Conservation (phyloP, 805 yeast genomes). For the Starmerella vaccinii region DNA sequence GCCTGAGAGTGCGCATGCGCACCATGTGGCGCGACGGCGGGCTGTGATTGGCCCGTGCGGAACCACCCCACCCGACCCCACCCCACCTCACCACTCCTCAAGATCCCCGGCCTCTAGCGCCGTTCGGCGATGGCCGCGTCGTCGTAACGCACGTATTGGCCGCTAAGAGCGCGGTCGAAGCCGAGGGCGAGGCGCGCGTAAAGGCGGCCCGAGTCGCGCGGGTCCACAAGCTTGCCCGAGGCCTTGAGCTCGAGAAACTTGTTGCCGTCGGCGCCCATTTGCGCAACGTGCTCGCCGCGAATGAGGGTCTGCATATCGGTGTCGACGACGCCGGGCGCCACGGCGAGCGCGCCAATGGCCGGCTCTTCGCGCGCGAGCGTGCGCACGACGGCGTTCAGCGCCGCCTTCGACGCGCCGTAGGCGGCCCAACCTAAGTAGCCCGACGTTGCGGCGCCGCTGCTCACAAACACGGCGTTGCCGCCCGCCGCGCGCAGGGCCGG, state of each 20-base stretch:
- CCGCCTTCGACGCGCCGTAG: slow-evolving; percentile 87
- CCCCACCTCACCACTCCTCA: no score
- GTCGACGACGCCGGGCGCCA: slow-evolving; percentile 94
- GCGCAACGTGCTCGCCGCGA: slow-evolving; percentile 45
- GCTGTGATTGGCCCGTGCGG: not conserved
- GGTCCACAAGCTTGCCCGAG: slow-evolving; percentile 49
- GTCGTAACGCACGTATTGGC: slow-evolving; percentile 52
- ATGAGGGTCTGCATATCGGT: slow-evolving; percentile 80
- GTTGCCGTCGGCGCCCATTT: slow-evolving; percentile 55
- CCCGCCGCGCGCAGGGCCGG: slow-evolving; percentile 47
- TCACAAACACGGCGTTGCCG: slow-evolving; percentile 67
- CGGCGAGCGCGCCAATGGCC: slow-evolving; percentile 48
- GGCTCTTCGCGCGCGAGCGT: slow-evolving; percentile 62
- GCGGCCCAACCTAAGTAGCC: slow-evolving; percentile 75
- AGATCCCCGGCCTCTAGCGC: no score
- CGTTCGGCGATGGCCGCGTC: slow-evolving; percentile 10
- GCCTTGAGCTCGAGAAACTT: slow-evolving; percentile 56
- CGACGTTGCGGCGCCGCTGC: slow-evolving; percentile 75
- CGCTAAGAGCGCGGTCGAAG: slow-evolving; percentile 48
- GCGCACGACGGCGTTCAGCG: slow-evolving; percentile 63
- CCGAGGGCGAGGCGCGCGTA: slow-evolving; percentile 62
- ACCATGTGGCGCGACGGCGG: not conserved
- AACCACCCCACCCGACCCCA: no score
- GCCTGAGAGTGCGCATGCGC: not conserved
- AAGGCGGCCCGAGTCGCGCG: slow-evolving; percentile 61